Conservation (phyloP, 2,329 filamentous ascomycete genomes). For the Phialophora verrucosa region DNA sequence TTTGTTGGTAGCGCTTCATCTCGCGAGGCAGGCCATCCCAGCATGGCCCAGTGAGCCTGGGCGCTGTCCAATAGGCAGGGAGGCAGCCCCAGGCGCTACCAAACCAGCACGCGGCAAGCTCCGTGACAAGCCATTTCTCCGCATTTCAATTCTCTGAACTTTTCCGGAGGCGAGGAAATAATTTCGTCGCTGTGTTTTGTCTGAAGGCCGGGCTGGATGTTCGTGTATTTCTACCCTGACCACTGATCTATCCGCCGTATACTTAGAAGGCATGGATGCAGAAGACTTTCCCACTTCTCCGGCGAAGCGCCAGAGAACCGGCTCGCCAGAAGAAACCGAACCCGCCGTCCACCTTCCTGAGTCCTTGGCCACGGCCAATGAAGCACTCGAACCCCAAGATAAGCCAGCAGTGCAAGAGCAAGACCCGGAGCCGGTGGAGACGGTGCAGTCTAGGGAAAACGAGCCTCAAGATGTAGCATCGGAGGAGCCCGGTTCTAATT, state of each 20-base stretch:
- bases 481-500: slow-evolving; percentile 21
- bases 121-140: not conserved
- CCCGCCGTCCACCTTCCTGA: slow-evolving; percentile 3
- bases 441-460: not conserved
- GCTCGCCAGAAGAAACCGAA: slow-evolving; percentile 25
- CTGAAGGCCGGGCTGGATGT: not conserved
- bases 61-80: not conserved
- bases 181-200: not conserved
- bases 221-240: not conserved
- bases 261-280: slow-evolving; percentile 25
- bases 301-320: slow-evolving; percentile 36
- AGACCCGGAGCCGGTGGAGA: not conserved
- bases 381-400: not conserved
- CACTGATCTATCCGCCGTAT: not conserved
- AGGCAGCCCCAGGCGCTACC: not conserved
- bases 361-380: not conserved
- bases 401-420: not conserved
- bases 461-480: not conserved
- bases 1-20: not conserved
- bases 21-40: not conserved
- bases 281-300: slow-evolving; percentile 37
- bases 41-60: too few relatives aligned
- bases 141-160: slow-evolving; percentile 7
- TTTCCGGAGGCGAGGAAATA: slow-evolving; percentile 1
- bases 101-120: not conserved